A percentile compares a stretch with the other conserved stretches of the same genome.
Conservation (phyloP, 2,329 filamentous ascomycete genomes). For the Orbilia brochopaga region DNA sequence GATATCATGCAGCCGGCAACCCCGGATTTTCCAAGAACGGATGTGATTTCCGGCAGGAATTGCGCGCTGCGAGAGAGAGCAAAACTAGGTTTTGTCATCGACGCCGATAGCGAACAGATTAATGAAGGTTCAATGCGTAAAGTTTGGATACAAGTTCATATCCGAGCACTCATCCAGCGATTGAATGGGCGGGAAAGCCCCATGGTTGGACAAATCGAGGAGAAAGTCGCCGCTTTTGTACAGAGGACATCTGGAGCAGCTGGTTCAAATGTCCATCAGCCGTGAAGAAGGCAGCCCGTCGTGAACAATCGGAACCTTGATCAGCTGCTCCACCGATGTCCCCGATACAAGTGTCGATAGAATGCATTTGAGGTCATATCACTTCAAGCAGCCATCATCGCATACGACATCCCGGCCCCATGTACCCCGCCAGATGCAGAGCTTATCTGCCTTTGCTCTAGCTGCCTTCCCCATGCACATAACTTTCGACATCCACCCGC, state of each 20-base stretch:
- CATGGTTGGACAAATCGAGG: slow-evolving; percentile 21
- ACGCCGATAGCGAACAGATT: slow-evolving; percentile 4
- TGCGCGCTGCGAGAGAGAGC: slow-evolving; percentile 17
- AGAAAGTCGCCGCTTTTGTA: slow-evolving; percentile 42
- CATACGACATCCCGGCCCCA: slow-evolving; percentile 41
- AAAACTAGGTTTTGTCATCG: neutral
- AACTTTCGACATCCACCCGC: slow-evolving; percentile 8
- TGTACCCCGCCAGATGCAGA: slow-evolving; percentile 28
- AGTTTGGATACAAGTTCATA: slow-evolving; percentile 10
- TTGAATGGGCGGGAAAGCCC: slow-evolving; percentile 4
- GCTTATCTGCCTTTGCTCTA: slow-evolving; percentile 19
- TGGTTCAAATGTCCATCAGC: slow-evolving; percentile 19
- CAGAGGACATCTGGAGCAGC: slow-evolving; percentile 33
- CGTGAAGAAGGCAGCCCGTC: slow-evolving; percentile 5
- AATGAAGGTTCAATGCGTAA: slow-evolving; percentile 13
- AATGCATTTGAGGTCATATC: slow-evolving; percentile 11
- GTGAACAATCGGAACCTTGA: slow-evolving; percentile 19
- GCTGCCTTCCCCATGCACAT: slow-evolving; percentile 25
- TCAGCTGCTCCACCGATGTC: neutral
- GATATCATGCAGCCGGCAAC: slow-evolving; percentile 48
- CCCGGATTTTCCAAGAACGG: slow-evolving; percentile 50
- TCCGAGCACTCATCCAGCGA: slow-evolving; percentile 20
- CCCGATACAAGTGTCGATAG: slow-evolving; percentile 25
- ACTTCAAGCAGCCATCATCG: slow-evolving; percentile 18
- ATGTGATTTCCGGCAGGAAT: slow-evolving; percentile 37